These are phyloP conservation scores for Penicillium crustosum DNA, from an alignment of 2,329 filamentous ascomycete species.

Conservation along the genomic window DNA sequence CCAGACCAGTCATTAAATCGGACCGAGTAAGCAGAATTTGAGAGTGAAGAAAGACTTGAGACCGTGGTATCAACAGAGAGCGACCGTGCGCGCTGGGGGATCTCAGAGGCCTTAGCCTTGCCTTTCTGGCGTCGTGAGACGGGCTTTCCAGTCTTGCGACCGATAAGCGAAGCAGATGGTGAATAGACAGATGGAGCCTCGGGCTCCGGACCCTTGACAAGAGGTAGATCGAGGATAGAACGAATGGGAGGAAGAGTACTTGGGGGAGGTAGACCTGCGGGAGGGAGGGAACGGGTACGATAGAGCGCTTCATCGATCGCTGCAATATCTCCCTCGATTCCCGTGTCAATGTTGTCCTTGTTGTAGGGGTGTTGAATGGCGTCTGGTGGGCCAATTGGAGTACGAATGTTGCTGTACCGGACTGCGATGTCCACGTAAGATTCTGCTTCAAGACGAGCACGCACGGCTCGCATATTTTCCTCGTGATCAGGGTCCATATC, in stretches of 20 bases:
- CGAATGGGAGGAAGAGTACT: neutral
- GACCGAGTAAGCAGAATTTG: conserved; percentile 18
- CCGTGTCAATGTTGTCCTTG: neutral
- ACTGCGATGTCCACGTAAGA: neutral
- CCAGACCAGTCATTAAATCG: conserved; percentile 16
- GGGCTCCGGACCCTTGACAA: neutral
- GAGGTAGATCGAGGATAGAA: neutral
- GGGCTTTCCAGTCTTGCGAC: neutral
- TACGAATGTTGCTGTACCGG: neutral
- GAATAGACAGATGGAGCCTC: neutral
- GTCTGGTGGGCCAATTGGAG: conserved; percentile 2
- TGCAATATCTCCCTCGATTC: neutral
- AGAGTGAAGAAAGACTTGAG: conserved; percentile 14
- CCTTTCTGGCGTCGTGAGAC: conserved; percentile 4
- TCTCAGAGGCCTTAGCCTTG: neutral
- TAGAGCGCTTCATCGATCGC: neutral
- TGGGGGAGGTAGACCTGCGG: neutral
- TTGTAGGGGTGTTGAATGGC: conserved; percentile 10
- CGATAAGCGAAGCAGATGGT: neutral
- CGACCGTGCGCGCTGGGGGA: conserved; percentile 11
- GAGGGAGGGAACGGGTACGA: conserved; percentile 1
- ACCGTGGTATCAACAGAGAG: conserved; percentile 18
- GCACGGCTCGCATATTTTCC: conserved; percentile 20
- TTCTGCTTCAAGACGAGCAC: conserved; percentile 11
- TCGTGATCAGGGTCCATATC: conserved; percentile 33